Conservation (phyloP, 2,329 filamentous ascomycete genomes). For the Beauveria caledonica region DNA sequence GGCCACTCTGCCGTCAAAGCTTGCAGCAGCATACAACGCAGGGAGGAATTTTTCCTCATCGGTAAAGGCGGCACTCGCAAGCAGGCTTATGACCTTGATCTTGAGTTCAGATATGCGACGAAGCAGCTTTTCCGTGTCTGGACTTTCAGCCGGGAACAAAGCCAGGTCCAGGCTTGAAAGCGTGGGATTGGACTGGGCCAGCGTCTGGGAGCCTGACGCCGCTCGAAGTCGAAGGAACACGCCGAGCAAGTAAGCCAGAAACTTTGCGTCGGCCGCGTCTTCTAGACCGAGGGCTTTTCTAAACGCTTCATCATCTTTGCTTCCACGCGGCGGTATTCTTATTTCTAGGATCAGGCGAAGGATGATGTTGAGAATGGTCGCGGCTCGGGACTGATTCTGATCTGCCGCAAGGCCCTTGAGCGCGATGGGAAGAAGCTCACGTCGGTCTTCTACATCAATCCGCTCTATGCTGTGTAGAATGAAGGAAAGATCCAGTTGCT, state of each 20-base stretch:
- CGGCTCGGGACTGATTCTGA: conserved; percentile 21
- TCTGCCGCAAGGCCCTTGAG: conserved; percentile 25
- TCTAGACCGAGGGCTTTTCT: conserved; percentile 58
- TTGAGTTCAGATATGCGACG: conserved; percentile 36
- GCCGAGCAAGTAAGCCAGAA: conserved; percentile 66
- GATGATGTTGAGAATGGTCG: conserved; percentile 74
- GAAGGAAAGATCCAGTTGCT: conserved; percentile 82
- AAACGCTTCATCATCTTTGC: conserved; percentile 65
- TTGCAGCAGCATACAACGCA: conserved; percentile 74
- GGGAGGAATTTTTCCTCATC: conserved; percentile 79
- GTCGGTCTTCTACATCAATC: conserved; percentile 49
- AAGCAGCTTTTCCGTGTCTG: conserved; percentile 55
- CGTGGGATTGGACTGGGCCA: conserved; percentile 25
- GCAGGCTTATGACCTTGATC: conserved; percentile 56
- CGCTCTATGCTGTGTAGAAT: conserved; percentile 69
- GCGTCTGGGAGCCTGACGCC: conserved; percentile 24
- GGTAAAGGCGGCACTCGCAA: conserved; percentile 78
- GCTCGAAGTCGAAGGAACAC: conserved; percentile 52
- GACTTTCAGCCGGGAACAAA: conserved; percentile 26
- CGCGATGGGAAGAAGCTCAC: conserved; percentile 58
- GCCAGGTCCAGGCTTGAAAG: conserved; percentile 22
- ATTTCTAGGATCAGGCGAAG: conserved; percentile 66
- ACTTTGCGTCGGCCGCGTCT: conserved; percentile 59
- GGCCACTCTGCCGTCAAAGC: conserved; percentile 71
- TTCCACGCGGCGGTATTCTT: conserved; percentile 66